Base-by-base conservation (phyloP, 1,139 yeast species). In the Yamadazyma diddensiae region DNA sequence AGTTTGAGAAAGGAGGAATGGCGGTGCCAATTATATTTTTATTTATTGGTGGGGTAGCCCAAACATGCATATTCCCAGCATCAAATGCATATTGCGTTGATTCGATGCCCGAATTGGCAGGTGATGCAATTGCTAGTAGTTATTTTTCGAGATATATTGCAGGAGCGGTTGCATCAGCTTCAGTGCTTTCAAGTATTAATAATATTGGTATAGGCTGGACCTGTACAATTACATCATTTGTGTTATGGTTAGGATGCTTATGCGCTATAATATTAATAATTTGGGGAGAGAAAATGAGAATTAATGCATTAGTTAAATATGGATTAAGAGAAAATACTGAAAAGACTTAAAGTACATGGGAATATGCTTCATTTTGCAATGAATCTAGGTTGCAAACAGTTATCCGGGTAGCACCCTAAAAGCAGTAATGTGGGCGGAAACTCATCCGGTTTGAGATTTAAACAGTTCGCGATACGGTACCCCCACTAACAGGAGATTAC, bases 61-160 rank as follows among this genome's bases (percentile, higher is more conserved):
- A 75, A 47, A 70, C 78, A 0, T 55, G 67, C 21, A 51, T 64
- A 8, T 75, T 72, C 42, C 77, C 80, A 1, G 63, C 73, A 13
- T 47, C 70, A 15, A 75, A 75, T 43, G 65, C 79, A 6, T 75
- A 75, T 44, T 73, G 79, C 50, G 74, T 73, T 10, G 81, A 75
- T 46, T 66, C 73, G 2, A 60, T 74, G 65, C 79, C 79, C 2
- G 63, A 68, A 28, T 46, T 73, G 24, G 64, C 64, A 20, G 77
- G 79, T 13, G 78, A 71, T 44, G 78, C 74, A 1, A 66, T 75
- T 26, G 77, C 70, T 0, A 66, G 73, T 11, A 74, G 74, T 43
- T 75, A 75, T 37, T 63, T 70, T 34, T 53, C 69, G 1, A 50
- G 81, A 33, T 74, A 67, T 42, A 38, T 71, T 2, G 70, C 73